Conservation (phyloP, 1,284 basidiomycete species). For the Calocybe gambosa region DNA sequence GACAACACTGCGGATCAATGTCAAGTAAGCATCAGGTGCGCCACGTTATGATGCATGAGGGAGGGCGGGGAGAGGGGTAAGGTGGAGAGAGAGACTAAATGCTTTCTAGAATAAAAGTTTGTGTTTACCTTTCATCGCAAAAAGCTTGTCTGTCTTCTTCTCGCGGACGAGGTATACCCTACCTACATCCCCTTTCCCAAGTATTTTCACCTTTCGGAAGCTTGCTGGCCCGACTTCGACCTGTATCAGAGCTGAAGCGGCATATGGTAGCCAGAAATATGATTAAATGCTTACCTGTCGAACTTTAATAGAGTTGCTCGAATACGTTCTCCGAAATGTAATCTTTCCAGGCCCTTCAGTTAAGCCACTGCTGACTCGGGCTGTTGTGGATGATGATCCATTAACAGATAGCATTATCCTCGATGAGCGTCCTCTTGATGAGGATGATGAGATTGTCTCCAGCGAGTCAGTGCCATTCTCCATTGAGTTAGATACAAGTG, state of each 20-base stretch:
- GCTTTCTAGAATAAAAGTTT: conserved; percentile 18
- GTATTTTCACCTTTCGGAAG: conserved; percentile 92
- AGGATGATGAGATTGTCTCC: conserved; percentile 68
- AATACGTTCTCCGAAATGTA: conserved; percentile 91
- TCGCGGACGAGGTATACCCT: conserved; percentile 94
- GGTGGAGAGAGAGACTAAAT: conserved; percentile 9
- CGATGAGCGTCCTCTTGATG: conserved; percentile 48
- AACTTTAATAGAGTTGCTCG: conserved; percentile 96
- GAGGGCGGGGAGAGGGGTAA: conserved; percentile 11
- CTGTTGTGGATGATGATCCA: conserved; percentile 30
- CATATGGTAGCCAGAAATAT: conserved; percentile 2
- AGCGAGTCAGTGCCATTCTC: conserved; percentile 62
- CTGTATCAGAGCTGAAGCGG: conserved; percentile 33
- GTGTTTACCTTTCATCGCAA: conserved; percentile 89
- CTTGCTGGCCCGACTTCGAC: conserved; percentile 88
- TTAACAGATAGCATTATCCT: conserved; percentile 22
- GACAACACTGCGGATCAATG: conserved; percentile 68
- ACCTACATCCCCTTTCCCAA: conserved; percentile 94
- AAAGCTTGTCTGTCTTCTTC: conserved; percentile 91
- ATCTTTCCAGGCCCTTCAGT: conserved; percentile 52
- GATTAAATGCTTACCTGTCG: conserved; percentile 52
- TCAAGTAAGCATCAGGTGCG: conserved; percentile 27
- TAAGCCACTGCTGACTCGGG: conserved; percentile 37
- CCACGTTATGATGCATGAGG: conserved; percentile 17
- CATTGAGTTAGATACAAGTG: conserved; percentile 38